Percentiles rank a stretch among this genome's conserved stretches.
phyloP scores from a whole-genome alignment of 164 flowering plant genomes.

The Santalum album region DNA sequence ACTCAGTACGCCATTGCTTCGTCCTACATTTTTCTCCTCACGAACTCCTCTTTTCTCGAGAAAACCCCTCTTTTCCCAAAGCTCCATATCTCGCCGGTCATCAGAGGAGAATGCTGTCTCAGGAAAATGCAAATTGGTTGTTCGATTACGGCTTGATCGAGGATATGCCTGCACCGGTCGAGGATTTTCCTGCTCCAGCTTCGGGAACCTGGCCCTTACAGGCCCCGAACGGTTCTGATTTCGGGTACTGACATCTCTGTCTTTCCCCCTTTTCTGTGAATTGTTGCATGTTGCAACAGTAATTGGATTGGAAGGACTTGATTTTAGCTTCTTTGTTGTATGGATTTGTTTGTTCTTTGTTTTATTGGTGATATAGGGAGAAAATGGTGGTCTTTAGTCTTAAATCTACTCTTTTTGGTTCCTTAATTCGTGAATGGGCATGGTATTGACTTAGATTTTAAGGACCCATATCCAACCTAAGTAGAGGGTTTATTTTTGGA shows the following conservation, averaged over 20 bases:
- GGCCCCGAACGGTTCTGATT: conserved; percentile 25
- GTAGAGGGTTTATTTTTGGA: no score
- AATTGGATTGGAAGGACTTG: not conserved
- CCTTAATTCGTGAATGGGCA: no score
- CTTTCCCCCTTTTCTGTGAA: not conserved
- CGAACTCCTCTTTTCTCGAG: conserved; percentile 2
- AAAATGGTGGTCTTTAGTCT: no score
- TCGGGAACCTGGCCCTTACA: conserved; percentile 47
- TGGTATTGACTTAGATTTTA: no score
- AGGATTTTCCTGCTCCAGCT: conserved; percentile 24
- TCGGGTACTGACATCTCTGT: conserved; percentile 21
- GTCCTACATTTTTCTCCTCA: no score
- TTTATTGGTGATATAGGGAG: no score
- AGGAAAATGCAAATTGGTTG: conserved; percentile 60
- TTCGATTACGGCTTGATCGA: conserved; percentile 48
- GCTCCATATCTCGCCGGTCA: not conserved
- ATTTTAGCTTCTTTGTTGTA: not conserved
- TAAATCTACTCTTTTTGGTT: no score
- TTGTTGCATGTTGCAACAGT: no score
- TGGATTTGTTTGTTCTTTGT: no score
- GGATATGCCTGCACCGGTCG: conserved; percentile 35
- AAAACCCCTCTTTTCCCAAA: not conserved
- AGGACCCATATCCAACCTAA: no score
- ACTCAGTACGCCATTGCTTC: not conserved
- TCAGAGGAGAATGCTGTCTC: conserved; percentile 44